Evolutionary conservation across 805 yeast species (phyloP).

Genomic region (Ascoidea tarda): DNA sequence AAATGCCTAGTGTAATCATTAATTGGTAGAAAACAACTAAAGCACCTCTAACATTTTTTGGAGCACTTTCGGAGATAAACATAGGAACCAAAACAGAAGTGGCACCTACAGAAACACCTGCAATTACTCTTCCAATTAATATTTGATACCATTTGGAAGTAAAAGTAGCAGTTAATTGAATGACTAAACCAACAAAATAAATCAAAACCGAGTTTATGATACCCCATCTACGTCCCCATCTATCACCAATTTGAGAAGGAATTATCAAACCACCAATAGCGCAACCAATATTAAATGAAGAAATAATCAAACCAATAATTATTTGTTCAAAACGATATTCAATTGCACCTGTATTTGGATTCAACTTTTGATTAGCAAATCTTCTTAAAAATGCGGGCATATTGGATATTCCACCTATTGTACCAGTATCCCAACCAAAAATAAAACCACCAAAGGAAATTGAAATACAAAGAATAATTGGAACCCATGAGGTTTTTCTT

Average conservation of each 20-base stretch:
- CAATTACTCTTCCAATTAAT: slow-evolving; percentile 44
- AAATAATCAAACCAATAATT: slow-evolving; percentile 37
- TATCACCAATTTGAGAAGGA: slow-evolving; percentile 42
- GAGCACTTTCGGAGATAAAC: slow-evolving; percentile 57
- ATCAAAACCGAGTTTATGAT: slow-evolving; percentile 37
- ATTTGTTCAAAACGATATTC: slow-evolving; percentile 26
- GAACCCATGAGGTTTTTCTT: neutral
- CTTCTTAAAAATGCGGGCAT: slow-evolving; percentile 40
- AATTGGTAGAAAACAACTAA: slow-evolving; percentile 58
- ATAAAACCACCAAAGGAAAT: slow-evolving; percentile 70
- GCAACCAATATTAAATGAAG: slow-evolving; percentile 55
- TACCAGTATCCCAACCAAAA: slow-evolving; percentile 72
- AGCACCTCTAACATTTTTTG: slow-evolving; percentile 58
- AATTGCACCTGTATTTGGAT: slow-evolving; percentile 17
- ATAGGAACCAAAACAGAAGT: slow-evolving; percentile 66
- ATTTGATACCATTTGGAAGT: slow-evolving; percentile 42
- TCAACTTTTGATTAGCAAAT: slow-evolving; percentile 32
- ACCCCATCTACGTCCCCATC: slow-evolving; percentile 45
- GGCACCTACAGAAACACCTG: slow-evolving; percentile 71
- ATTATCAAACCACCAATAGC: slow-evolving; percentile 51
- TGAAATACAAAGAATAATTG: slow-evolving; percentile 23
- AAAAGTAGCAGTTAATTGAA: slow-evolving; percentile 40
- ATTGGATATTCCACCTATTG: slow-evolving; percentile 58
- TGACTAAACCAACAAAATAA: slow-evolving; percentile 44
- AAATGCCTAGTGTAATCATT: slow-evolving; percentile 57